Evolutionary conservation across 345 rosid genomes (phyloP), one percentile per base, ranked within the genome.

Genomic region (Corchorus olitorius): DNA sequence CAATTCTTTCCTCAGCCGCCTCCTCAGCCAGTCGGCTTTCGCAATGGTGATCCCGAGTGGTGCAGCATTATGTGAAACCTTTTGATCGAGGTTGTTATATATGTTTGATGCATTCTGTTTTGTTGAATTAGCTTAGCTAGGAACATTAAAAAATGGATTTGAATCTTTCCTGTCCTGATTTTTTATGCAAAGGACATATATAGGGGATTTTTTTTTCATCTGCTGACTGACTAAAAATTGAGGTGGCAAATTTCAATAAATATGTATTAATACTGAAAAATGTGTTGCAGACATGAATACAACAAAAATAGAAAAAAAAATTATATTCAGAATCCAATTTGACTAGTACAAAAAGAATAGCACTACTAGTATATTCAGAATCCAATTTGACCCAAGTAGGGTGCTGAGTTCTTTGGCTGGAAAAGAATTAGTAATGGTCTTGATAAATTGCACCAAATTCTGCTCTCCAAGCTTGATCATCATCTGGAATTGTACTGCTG

Each of bases 381-480:
- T 74, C 34, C n/a, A 35, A 5, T 48, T 17, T 43, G 78, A 76
- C 65, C 65, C 68, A 61, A 74, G 67, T 10, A 66, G 61, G 55
- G 73, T 55, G 74, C 35, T 16, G 60, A 46, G 19, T 43, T 10
- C 37, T n/a, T 78, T 14, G 49, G 35, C 65, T 46, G 60, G 39
- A 16, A 9, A 4, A 12, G 37, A 34, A 34, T 12, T 3, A 76
- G 56, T 84, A 81, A 75, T 88, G 97, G 22, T 90, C 88, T 80
- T 93, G 97, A 79, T 95, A 95, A 34, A 89, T 89, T 53, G 97
- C 89, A 74, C 98, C 93, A 81, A 95, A 93, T 83, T 95, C 99
- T 12, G 97, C 97, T 82, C 94, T 90, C 98, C 98, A 95, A 6
- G 98, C 93, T 73, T 92, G 94, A 76, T 93, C 98, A 73, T 95